These are phyloP conservation scores for Sphaerulina musiva DNA, from an alignment of 2,329 filamentous ascomycete species.

Conservation along the genomic window DNA sequence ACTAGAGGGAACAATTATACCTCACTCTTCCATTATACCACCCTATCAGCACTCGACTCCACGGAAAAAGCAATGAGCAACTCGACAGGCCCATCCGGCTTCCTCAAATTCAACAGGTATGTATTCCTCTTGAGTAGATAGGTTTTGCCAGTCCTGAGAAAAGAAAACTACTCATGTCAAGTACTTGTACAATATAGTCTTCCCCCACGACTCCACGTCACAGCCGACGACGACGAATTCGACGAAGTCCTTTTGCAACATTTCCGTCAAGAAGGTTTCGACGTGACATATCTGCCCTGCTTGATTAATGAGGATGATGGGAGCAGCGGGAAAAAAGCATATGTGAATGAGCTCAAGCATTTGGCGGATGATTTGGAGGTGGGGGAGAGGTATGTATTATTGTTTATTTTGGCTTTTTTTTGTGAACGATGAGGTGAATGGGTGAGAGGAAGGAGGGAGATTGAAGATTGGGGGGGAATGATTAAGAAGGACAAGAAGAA, in stretches of 20 bases:
- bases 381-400: slow-evolving; percentile 18
- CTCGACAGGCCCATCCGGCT: slow-evolving; percentile 5
- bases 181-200: slow-evolving; percentile 9
- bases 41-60: too few relatives aligned
- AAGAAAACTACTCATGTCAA: background rate
- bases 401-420: background rate
- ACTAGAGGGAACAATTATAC: too few relatives aligned
- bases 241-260: slow-evolving; percentile 34
- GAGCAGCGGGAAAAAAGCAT: slow-evolving; percentile 21
- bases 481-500: too few relatives aligned
- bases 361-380: slow-evolving; percentile 37
- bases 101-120: slow-evolving; percentile 26
- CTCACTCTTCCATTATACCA: too few relatives aligned
- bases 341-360: slow-evolving; percentile 31
- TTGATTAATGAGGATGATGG: background rate
- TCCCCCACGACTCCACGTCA: slow-evolving; percentile 35
- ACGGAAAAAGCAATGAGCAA: too few relatives aligned
- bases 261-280: slow-evolving; percentile 41
- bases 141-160: background rate
- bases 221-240: slow-evolving; percentile 35
- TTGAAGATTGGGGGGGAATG: too few relatives aligned
- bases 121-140: background rate
- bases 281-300: slow-evolving; percentile 36
- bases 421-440: too few relatives aligned
- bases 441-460: too few relatives aligned